These are phyloP conservation scores for Lactarius deliciosus DNA, from an alignment of 768 basidiomycete species.

Conservation along the genomic window DNA sequence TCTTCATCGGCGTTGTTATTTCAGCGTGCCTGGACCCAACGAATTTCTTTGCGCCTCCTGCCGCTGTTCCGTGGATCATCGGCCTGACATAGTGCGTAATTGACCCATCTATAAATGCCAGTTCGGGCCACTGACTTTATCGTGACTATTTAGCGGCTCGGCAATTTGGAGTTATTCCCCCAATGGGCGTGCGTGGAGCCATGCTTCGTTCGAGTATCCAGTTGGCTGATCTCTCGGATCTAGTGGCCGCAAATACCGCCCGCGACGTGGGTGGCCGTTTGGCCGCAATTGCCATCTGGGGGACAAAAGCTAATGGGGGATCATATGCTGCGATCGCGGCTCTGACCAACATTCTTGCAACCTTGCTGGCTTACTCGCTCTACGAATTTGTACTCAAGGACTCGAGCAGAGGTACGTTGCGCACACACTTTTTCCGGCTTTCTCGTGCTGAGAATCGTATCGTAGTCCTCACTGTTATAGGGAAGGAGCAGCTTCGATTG, in stretches of 20 bases:
- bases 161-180: slow-evolving; percentile 34
- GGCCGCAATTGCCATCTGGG: slow-evolving; percentile 34
- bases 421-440: not conserved
- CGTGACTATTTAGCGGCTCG: slow-evolving; percentile 21
- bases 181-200: slow-evolving; percentile 30
- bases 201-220: not conserved
- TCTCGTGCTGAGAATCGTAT: slow-evolving; percentile 9
- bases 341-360: slow-evolving; percentile 36
- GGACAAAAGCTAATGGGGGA: slow-evolving; percentile 33
- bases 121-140: not conserved
- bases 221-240: not conserved
- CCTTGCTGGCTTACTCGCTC: slow-evolving; percentile 32
- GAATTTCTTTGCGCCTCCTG: slow-evolving; percentile 35
- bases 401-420: slow-evolving; percentile 32
- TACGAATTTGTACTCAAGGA: slow-evolving; percentile 35
- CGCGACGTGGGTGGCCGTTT: slow-evolving; percentile 36
- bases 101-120: not conserved
- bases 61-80: slow-evolving; percentile 31
- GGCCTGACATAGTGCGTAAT: slow-evolving; percentile 32
- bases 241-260: slow-evolving; percentile 35
- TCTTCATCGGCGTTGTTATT: slow-evolving; percentile 33
- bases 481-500: slow-evolving; percentile 12
- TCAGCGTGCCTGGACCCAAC: slow-evolving; percentile 34
- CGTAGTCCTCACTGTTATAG: slow-evolving; percentile 20
- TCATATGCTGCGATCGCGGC: slow-evolving; percentile 37